A percentile compares a stretch with the other conserved stretches of the same genome.
phyloP scores from a whole-genome alignment of 1,284 basidiomycete genomes.

The Trichosporon inkin region DNA sequence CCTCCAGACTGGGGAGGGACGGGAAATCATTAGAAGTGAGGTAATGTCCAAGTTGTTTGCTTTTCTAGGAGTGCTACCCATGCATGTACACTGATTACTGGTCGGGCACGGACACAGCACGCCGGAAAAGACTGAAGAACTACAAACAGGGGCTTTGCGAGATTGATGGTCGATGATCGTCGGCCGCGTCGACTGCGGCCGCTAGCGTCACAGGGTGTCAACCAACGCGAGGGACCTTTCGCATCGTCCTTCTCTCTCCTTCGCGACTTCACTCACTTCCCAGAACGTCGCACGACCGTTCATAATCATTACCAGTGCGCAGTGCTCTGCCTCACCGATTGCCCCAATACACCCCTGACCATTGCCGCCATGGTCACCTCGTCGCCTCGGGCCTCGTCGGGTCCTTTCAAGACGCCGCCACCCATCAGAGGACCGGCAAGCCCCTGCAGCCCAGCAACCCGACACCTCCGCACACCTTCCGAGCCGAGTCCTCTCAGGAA shows the following conservation, averaged over 20 bases:
- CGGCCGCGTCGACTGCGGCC: background rate
- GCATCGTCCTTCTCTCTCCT: too few relatives aligned
- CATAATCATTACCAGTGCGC: background rate
- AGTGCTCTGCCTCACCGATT: background rate
- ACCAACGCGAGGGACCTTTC: too few relatives aligned
- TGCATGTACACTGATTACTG: constrained; percentile 7
- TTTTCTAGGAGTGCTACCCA: constrained; percentile 8
- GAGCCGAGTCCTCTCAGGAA: background rate
- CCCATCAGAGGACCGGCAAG: background rate
- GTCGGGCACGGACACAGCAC: background rate
- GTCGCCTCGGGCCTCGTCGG: background rate
- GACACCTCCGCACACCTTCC: background rate
- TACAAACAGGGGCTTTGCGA: background rate
- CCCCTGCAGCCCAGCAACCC: background rate
- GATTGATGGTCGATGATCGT: too few relatives aligned
- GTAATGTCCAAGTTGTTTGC: constrained; percentile 9
- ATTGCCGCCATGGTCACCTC: background rate
- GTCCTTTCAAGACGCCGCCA: background rate
- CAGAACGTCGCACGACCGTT: background rate
- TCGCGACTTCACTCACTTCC: background rate
- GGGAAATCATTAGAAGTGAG: constrained; percentile 4
- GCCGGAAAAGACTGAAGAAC: background rate
- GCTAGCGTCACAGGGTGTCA: background rate
- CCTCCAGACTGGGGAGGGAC: background rate
- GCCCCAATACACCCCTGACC: background rate